These are phyloP conservation scores for Neodidymelliopsis sp. DNA, from an alignment of 2,329 filamentous ascomycete genomes.

Conservation along the genomic window DNA sequence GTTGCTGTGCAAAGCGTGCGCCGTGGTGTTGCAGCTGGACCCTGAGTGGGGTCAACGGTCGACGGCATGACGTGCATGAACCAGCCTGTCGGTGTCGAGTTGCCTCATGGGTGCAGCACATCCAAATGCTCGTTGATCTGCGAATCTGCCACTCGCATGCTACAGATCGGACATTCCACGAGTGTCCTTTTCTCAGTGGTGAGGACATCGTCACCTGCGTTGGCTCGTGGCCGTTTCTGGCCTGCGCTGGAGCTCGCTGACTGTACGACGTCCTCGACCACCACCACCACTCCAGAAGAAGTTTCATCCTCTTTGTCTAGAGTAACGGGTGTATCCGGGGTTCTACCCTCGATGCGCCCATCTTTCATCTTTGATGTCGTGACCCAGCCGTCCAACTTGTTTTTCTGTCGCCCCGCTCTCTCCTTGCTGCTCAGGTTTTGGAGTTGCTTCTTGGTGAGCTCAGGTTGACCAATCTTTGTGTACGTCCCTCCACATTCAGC, in stretches of 20 bases:
- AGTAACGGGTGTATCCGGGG: conserved; percentile 13
- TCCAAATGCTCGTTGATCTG: conserved; percentile 53
- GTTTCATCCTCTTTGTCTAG: conserved; percentile 21
- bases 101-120: conserved; percentile 32
- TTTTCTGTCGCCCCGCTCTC: conserved; percentile 54
- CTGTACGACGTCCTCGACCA: conserved; percentile 9
- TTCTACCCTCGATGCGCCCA: conserved; percentile 19
- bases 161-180: conserved; percentile 53
- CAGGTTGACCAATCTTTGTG: conserved; percentile 52
- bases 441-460: conserved; percentile 52
- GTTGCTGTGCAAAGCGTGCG: too few relatives aligned
- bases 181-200: conserved; percentile 29
- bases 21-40: conserved; percentile 2
- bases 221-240: conserved; percentile 30
- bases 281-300: conserved; percentile 17
- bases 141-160: conserved; percentile 33
- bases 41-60: conserved; percentile 3
- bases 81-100: conserved; percentile 2
- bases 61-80: conserved; percentile 21
- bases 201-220: conserved; percentile 16
- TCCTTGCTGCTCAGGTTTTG: conserved; percentile 49
- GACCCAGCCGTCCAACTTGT: conserved; percentile 55
- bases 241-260: conserved; percentile 6
- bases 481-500: conserved; percentile 53
- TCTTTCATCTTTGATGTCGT: conserved; percentile 26